Evolutionary conservation across 2,329 filamentous ascomycete genomes (phyloP), one percentile per base, ranked within the genome.

Genomic region (Colletotrichum shisoi): DNA sequence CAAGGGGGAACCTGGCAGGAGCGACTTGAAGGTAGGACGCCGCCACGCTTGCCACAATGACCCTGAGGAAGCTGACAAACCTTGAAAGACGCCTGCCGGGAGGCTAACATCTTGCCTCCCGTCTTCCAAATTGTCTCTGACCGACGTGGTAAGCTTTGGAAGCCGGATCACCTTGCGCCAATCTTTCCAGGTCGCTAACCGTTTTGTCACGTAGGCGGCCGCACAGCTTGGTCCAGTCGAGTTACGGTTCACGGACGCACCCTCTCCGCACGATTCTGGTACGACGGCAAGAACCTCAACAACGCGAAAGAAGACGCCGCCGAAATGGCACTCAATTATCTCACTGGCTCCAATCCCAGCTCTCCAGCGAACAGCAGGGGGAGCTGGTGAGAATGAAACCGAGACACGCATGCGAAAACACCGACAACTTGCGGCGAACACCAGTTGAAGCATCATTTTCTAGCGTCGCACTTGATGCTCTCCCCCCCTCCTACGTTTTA

Each of bases 271-370:
- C 87, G 92, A 70, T 96, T 88, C 79, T 97, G 92, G 92, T 97
- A 96, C 79, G 93, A 96, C 77, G 93, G 93, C 69, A 88, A 92
- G 76, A 93, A 92, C 75, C 84, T 94, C 77, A 88, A 94, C 82
- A 96, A 96, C 74, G 93, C 93, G 66, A 90, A 88, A 79, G 93
- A 97, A 78, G 93, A 97, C 76, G 93, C 92, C n/a, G 93, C 93
- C 71, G 92, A 97, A 79, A 85, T 91, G 69, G 93, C 93, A 31
- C 78, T 91, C 68, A 85, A 83, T 74, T 85, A 83, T 79, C 77
- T 91, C 62, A 79, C 71, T 63, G 76, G 76, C 57, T 80, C 77
- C 63, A 78, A 73, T 56, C 76, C 79, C n/a, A 79, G 72, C 64
- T 82, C 80, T 21, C 79, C 80, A 8, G 74, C 78, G 24, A 77